Evolutionary conservation across 306 rosid species (phyloP), one percentile per base, ranked within the genome.

Genomic region (Luffa acutangula): DNA sequence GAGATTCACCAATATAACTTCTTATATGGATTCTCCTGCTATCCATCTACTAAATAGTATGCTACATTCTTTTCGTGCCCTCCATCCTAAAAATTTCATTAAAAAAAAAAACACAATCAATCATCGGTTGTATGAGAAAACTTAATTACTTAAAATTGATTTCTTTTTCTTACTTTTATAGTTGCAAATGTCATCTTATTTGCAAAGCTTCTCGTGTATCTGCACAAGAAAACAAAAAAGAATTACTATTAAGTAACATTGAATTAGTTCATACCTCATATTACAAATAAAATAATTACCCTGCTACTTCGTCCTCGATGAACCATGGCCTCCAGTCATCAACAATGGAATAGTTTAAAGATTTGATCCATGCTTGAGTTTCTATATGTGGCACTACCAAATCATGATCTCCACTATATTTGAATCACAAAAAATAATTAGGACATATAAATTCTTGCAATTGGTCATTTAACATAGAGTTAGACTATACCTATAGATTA

Each of bases 241-340:
- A n/a, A 1, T 4, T 9, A 12, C 1, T 17, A 9, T 25, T 25
- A 33, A 11, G 0, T 6, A 3, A n/a, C 7, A 12, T 6, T 2
- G 4, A 58, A 20, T 25, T 62, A n/a, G 10, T 3, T 1, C 17
- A 25, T 25, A 62, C 41, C 6, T 25, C 8, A 31, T 4, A 4
- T 10, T 31, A 12, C 1, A 31, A 62, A n/a, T 62, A 62, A 57
- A 15, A 48, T 10, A 48, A 48, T 80, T 75, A 90, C 98, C 98
- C 98, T 20, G 88, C 86, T 62, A 93, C 79, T 83, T 88, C 92
- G 17, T 77, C 87, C 13, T 83, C 80, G 64, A 85, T 80, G 39
- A 18, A 5, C 97, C 97, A 91, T 13, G 81, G 84, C 60, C 97
- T 91, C 98, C 97, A 91, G 37, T 89, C 92, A 42, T 89, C 91